These are phyloP conservation scores for Litchi chinensis DNA, from an alignment of 345 rosid species.

Conservation along the genomic window DNA sequence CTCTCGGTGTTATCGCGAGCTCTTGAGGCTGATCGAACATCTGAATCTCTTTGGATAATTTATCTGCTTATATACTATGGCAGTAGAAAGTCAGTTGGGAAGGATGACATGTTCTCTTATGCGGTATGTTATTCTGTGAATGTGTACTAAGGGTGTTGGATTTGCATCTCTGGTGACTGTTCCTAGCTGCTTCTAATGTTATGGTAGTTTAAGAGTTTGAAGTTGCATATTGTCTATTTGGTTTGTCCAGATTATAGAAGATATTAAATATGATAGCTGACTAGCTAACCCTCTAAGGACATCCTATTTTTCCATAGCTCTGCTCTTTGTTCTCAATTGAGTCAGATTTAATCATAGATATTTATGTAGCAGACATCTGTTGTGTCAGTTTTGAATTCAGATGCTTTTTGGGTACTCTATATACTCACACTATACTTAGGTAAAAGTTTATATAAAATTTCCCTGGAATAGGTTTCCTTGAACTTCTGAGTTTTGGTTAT, in stretches of 20 bases:
- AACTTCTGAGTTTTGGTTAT: not conserved
- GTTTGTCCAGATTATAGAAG: not conserved
- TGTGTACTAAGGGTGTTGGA: constrained; percentile 16
- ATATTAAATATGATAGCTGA: not conserved
- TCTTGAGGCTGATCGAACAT: constrained; percentile 71
- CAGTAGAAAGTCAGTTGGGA: constrained; percentile 42
- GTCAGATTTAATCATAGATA: not conserved
- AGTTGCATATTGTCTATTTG: not conserved
- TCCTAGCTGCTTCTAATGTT: not conserved
- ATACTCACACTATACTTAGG: not conserved
- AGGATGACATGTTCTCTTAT: constrained; percentile 66
- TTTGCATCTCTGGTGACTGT: constrained; percentile 22
- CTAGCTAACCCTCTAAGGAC: not conserved
- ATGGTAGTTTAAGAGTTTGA: not conserved
- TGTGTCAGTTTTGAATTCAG: not conserved
- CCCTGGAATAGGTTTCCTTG: not conserved
- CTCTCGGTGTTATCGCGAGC: constrained; percentile 74
- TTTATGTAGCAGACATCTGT: not conserved
- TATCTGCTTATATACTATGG: constrained; percentile 70
- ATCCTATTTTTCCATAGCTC: not conserved
- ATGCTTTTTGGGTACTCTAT: not conserved
- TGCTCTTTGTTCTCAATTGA: not conserved
- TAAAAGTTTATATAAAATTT: too few relatives aligned
- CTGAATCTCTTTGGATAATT: constrained; percentile 79
- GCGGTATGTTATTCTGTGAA: constrained; percentile 63